These are phyloP conservation scores for Mycena belliarum DNA, from an alignment of 768 basidiomycete species.

Conservation along the genomic window DNA sequence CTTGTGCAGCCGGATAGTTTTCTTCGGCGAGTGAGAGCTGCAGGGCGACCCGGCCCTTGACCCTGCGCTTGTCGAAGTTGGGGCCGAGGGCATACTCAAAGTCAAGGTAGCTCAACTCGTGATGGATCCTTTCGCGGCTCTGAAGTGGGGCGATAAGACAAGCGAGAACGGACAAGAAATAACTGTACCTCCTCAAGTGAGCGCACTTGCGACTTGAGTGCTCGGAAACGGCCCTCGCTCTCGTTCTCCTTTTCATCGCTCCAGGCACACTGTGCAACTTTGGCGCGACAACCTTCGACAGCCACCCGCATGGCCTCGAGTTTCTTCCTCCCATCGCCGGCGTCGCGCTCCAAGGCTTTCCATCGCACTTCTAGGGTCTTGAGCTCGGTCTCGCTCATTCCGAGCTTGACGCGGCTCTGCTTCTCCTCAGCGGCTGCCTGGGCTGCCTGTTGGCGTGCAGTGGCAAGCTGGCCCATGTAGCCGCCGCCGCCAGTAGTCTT, in stretches of 20 bases:
- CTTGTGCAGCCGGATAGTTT: constrained; percentile 80
- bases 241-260: constrained; percentile 71
- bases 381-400: constrained; percentile 78
- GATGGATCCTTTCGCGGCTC: constrained; percentile 70
- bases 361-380: constrained; percentile 73
- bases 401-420: constrained; percentile 74
- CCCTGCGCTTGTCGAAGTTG: constrained; percentile 79
- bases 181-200: constrained; percentile 60
- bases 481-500: constrained; percentile 75
- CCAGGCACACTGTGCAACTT: constrained; percentile 70
- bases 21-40: constrained; percentile 73
- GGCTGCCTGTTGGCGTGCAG: constrained; percentile 73
- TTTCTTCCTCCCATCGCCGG: constrained; percentile 70
- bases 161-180: not conserved
- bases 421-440: constrained; percentile 84
- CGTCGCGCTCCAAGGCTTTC: constrained; percentile 85
- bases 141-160: constrained; percentile 33
- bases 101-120: constrained; percentile 67
- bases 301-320: constrained; percentile 59
- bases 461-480: constrained; percentile 94
- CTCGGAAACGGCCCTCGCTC: constrained; percentile 49
- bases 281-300: constrained; percentile 55
- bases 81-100: constrained; percentile 85
- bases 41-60: constrained; percentile 91
- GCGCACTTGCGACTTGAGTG: constrained; percentile 55